Evolutionary conservation across 768 basidiomycete species (phyloP).

Genomic region (Boletus barrowsii): DNA sequence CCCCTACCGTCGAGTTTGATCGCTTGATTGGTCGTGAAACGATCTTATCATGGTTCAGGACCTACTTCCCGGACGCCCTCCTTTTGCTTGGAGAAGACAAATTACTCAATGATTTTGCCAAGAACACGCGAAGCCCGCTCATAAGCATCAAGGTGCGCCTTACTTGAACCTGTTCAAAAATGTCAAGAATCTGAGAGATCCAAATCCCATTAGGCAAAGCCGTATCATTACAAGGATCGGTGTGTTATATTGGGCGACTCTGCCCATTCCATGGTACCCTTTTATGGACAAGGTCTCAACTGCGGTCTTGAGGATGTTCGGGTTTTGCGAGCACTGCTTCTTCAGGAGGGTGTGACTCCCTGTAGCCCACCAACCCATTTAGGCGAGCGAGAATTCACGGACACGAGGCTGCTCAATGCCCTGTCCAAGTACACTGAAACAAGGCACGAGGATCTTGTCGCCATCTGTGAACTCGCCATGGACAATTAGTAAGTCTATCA

Average conservation of each 20-base stretch:
- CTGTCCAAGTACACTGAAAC: conserved; percentile 76
- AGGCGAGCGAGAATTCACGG: conserved; percentile 36
- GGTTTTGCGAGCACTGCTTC: conserved; percentile 73
- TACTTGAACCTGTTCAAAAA: conserved; percentile 20
- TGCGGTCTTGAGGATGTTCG: conserved; percentile 98
- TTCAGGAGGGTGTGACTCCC: conserved; percentile 63
- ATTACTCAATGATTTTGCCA: conserved; percentile 72
- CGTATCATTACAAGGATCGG: conserved; percentile 89
- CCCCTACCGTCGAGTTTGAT: conserved; percentile 75
- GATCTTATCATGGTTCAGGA: conserved; percentile 72
- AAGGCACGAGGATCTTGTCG: conserved; percentile 84
- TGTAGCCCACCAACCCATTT: conserved; percentile 30
- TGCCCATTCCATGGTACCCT: conserved; percentile 98
- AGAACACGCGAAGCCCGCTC: conserved; percentile 84
- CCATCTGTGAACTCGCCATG: conserved; percentile 92
- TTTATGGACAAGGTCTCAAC: conserved; percentile 96
- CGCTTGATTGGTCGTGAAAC: conserved; percentile 55
- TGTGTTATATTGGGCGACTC: conserved; percentile 91
- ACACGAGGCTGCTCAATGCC: conserved; percentile 60
- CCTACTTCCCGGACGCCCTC: conserved; percentile 87
- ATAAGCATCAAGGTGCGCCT: conserved; percentile 85
- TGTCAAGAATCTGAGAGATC: conserved; percentile 20
- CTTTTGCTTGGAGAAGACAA: conserved; percentile 77
- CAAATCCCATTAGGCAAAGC: conserved; percentile 55
- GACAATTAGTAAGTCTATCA: conserved; percentile 83